Base-by-base conservation (phyloP, 2,329 filamentous ascomycete species). In the Arachnopeziza araneosa region DNA sequence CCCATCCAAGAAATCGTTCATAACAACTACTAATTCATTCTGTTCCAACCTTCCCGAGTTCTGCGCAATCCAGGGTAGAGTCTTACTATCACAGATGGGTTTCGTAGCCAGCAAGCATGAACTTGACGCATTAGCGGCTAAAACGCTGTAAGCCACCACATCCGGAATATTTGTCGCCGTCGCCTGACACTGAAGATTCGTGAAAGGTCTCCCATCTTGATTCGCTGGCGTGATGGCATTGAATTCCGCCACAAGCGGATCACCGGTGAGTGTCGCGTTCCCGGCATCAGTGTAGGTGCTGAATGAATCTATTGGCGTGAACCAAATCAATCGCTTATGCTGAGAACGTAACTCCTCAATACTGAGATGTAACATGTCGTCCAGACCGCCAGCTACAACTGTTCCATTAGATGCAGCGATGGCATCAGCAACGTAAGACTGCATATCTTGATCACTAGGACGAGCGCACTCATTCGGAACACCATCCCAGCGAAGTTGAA, bases 1-100 rank as follows among this genome's bases (percentile, higher is more conserved):
- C 0, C 79, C 79, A 64, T 81, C 79, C 52, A 81, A 74, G 62
- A 80, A 82, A 60, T 82, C 80, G 70, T 82, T 81, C 71, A 81
- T 73, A 21, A 79, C 69, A 2, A 80, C 76, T 0, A 81, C 73
- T 2, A 77, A 67, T 53, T 76, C 69, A n/a, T 76, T 74, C 12
- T 67, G 63, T 52, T 68, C 69, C 58, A 80, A 72, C n/a, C 69
- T 68, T 50, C 65, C 69, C 1, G 71, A 73, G 58, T 81, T 77
- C 5, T 74, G 72, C 53, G 72, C 70, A 59, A 80, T 71, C 75
- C 80, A 75, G 7, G 78, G 78, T 66, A 81, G 63, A 5, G 78
- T 79, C 71, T 79, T 78, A n/a, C 64, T 62, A 68, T 80, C 78
- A 62, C 76, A 79, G 26, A 77, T 71, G 1, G 75, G 73, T 68